phyloP scores from a whole-genome alignment of 176 grass and related monocot species.

The Aegilops umbellulata region DNA sequence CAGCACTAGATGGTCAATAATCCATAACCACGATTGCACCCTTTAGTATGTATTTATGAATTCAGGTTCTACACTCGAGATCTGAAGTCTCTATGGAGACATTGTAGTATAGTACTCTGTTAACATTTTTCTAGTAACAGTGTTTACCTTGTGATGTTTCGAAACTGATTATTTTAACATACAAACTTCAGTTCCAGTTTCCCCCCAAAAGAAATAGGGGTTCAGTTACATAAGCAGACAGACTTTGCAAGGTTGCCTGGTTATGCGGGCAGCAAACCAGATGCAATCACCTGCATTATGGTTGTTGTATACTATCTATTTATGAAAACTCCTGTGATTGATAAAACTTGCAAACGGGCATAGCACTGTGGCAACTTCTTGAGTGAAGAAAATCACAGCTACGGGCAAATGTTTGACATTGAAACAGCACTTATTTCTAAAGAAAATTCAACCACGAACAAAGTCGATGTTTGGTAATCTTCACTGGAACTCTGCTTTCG shows the following conservation, averaged over 20 bases:
- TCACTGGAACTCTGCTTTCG: neutral
- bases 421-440: no score
- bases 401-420: no score
- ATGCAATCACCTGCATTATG: neutral
- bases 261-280: neutral
- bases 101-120: neutral
- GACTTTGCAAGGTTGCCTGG: neutral
- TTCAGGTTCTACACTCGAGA: no score
- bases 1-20: neutral
- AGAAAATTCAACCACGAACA: neutral
- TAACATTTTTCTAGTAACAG: neutral
- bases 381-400: no score
- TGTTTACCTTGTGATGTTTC: neutral
- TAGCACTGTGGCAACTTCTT: neutral
- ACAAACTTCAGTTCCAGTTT: neutral
- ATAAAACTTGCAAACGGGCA: neutral
- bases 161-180: neutral
- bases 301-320: neutral
- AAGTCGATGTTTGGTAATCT: neutral
- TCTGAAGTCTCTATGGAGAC: neutral
- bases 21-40: neutral
- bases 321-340: neutral
- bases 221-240: neutral
- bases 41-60: no score
- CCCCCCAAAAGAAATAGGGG: neutral